Conservation (phyloP, 2,329 filamentous ascomycete species). For the Metarhizium brunneum region DNA sequence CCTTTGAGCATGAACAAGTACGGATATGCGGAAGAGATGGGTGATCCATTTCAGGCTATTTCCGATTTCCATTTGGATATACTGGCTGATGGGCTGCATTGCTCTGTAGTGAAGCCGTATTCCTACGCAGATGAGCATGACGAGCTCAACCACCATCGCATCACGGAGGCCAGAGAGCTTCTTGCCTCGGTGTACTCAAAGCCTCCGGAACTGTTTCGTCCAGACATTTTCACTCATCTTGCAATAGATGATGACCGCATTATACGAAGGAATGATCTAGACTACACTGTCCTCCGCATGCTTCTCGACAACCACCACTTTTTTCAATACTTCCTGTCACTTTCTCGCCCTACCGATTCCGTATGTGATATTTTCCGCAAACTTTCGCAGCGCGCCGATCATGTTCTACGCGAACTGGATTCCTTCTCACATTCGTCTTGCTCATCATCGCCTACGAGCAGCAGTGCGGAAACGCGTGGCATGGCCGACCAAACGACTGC, state of each 20-base stretch:
- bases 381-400: conserved; percentile 36
- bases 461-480: background rate
- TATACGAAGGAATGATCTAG: conserved; percentile 35
- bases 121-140: conserved; percentile 23
- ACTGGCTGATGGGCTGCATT: too few relatives aligned
- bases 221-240: conserved; percentile 32
- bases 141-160: conserved; percentile 24
- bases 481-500: background rate
- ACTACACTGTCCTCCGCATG: conserved; percentile 43
- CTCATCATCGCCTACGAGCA: too few relatives aligned
- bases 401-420: conserved; percentile 16
- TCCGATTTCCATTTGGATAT: too few relatives aligned
- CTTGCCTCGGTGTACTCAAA: conserved; percentile 34
- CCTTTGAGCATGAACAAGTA: too few relatives aligned
- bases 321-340: conserved; percentile 41
- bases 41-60: too few relatives aligned
- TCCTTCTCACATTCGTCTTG: conserved; percentile 4
- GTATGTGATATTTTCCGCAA: conserved; percentile 36
- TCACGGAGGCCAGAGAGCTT: conserved; percentile 42
- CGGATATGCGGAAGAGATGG: too few relatives aligned
- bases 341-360: conserved; percentile 33
- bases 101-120: conserved; percentile 13
- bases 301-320: conserved; percentile 42
- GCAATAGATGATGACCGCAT: conserved; percentile 22
- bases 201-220: conserved; percentile 29